These are phyloP conservation scores for Spinacia oleracea DNA, from an alignment of 179 eudicot genomes.

Conservation along the genomic window DNA sequence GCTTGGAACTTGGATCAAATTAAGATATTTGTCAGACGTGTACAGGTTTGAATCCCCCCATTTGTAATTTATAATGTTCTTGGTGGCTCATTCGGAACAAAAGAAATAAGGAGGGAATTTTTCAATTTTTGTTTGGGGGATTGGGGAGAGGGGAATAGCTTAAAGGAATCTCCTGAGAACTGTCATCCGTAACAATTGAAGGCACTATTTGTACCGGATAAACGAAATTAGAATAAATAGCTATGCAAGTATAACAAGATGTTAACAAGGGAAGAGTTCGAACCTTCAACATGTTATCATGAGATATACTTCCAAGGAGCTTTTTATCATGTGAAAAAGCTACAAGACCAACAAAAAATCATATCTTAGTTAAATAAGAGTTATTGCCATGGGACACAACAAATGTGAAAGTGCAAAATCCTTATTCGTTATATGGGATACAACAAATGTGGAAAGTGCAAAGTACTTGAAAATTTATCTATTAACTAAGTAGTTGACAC, in stretches of 20 bases:
- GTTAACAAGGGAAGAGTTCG: conserved; percentile 20
- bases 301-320: conserved; percentile 90
- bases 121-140: neutral
- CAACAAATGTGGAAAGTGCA: neutral
- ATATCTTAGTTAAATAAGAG: neutral
- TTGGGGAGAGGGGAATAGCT: neutral
- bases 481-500: no score
- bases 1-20: neutral
- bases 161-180: neutral
- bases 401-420: neutral
- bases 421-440: no score
- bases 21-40: neutral
- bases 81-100: no score
- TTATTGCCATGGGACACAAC: neutral
- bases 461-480: neutral
- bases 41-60: no score
- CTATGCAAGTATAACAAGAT: conserved; percentile 5
- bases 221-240: neutral
- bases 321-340: conserved; percentile 92
- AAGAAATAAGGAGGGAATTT: no score
- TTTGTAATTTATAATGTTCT: no score
- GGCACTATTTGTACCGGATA: neutral
- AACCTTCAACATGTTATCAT: conserved; percentile 82
- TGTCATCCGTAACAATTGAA: no score
- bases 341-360: conserved; percentile 29